Evolutionary conservation across 2,329 filamentous ascomycete species (phyloP).

Genomic region (Orbilia ellipsospora): DNA sequence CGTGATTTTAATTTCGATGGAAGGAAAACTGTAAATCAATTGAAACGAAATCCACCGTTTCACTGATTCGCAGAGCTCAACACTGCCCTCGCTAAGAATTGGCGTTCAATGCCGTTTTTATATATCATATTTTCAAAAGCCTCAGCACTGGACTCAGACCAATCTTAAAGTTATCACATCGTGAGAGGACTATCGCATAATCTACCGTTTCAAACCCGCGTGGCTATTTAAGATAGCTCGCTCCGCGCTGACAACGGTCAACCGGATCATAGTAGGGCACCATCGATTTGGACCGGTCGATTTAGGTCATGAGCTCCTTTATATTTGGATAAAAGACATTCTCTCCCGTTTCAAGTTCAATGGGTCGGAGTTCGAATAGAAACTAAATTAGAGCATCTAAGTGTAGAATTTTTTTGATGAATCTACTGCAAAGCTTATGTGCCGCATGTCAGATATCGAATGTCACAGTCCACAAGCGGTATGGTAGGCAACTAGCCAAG

Average conservation of each 20-base stretch:
- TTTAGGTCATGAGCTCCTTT: neutral
- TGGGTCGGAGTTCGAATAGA: neutral
- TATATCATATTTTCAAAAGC: too few relatives aligned
- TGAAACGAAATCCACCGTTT: too few relatives aligned
- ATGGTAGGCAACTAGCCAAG: constrained; percentile 3
- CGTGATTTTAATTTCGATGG: too few relatives aligned
- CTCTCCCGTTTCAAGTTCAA: neutral
- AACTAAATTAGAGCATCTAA: constrained; percentile 30
- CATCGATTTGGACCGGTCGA: neutral
- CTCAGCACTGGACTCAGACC: too few relatives aligned
- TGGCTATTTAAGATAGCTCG: neutral
- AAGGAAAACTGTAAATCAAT: too few relatives aligned
- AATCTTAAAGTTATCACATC: too few relatives aligned
- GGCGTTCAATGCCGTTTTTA: too few relatives aligned
- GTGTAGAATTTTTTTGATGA: constrained; percentile 20
- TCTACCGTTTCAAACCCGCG: too few relatives aligned
- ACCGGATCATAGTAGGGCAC: too few relatives aligned
- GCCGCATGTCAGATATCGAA: constrained; percentile 47
- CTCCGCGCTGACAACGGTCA: neutral
- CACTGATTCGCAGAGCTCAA: too few relatives aligned
- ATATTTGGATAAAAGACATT: neutral
- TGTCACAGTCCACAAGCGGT: constrained; percentile 24
- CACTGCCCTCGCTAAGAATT: too few relatives aligned
- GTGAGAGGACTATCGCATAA: too few relatives aligned
- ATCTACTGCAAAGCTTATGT: constrained; percentile 29